Evolutionary conservation across 352 stramenopile species (phyloP), one percentile per base, ranked within the genome.

Genomic region (Phytophthora hybrid): DNA sequence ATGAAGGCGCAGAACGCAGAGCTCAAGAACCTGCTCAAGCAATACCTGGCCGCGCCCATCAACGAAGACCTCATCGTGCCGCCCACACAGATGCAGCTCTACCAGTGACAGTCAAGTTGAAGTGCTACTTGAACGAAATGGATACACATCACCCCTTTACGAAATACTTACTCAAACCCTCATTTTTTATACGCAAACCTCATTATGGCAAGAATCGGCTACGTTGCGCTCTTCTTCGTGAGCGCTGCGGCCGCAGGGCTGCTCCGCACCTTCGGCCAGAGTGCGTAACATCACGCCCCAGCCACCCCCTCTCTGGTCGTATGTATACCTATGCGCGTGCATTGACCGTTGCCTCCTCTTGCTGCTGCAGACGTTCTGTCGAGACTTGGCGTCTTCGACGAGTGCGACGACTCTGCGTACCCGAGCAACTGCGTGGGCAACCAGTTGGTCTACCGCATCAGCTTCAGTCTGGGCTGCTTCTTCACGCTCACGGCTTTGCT

Each of bases 21-120:
- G 78, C 89, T 98, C 63, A 98, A 98, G 78, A 83, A 77, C 26
- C 71, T 98, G 23, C 79, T 98, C 34, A 95, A 97, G 59, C 89
- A 98, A 57, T 98, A 98, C 64, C 73, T 98, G 11, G 87, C 84
- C 21, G 88, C 87, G 4, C 73, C 86, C 10, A 93, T 96, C 68
- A 95, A 96, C 73, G 87, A 93, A 47, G 86, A 94, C 60, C 81
- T 97, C 54, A 80, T 94, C 23, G 82, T 97, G n/a, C 88, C 91
- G 7, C 91, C 91, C 18, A 93, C 89, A 6, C 88, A 97, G 67
- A 93, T 95, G 82, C 82, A 91, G 69, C 71, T 91, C 32, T 93
- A 94, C 71, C 77, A 92, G 31, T 84, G 63, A 64, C 34, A 41
- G 34, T 10, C 34, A 41, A 53, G 41, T 64, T 56, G 26, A 63